phyloP scores from a whole-genome alignment of 805 yeast genomes.

The Yamadazyma akitaensis region DNA sequence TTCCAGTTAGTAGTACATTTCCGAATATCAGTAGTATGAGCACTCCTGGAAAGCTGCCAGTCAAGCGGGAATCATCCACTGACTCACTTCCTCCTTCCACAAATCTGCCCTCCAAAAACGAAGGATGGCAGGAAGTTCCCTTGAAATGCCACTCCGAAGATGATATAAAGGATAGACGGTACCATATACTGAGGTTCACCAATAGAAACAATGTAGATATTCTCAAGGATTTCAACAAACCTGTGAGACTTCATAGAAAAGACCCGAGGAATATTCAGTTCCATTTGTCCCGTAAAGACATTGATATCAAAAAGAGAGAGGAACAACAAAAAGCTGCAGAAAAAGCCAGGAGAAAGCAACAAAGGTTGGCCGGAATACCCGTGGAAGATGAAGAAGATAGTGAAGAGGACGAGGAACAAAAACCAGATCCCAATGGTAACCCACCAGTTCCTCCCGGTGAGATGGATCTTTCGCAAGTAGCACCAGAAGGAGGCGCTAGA shows the following conservation, averaged over 20 bases:
- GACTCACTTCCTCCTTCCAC: background rate
- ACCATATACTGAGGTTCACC: constrained; percentile 80
- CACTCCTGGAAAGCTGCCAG: constrained; percentile 1
- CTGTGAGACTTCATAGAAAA: constrained; percentile 85
- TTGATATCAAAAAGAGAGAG: constrained; percentile 51
- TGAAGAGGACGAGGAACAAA: constrained; percentile 16
- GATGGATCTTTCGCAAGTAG: constrained; percentile 63
- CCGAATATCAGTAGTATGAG: background rate
- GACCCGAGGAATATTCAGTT: constrained; percentile 91
- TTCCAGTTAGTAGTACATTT: background rate
- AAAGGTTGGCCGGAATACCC: constrained; percentile 15
- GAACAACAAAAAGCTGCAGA: constrained; percentile 26
- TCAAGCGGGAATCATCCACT: constrained; percentile 1
- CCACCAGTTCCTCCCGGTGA: constrained; percentile 22
- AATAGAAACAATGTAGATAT: constrained; percentile 72
- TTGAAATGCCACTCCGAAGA: constrained; percentile 70
- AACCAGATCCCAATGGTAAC: constrained; percentile 7
- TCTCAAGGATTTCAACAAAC: constrained; percentile 64
- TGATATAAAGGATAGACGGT: constrained; percentile 69
- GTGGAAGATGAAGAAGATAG: constrained; percentile 18
- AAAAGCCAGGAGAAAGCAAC: constrained; percentile 18
- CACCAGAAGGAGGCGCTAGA: constrained; percentile 90
- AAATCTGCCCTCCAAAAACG: constrained; percentile 6
- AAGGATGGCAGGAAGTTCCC: constrained; percentile 50
- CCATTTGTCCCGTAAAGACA: constrained; percentile 74